Evolutionary conservation across 306 rosid genomes (phyloP).

Genomic region (Aeschynomene evenia): DNA sequence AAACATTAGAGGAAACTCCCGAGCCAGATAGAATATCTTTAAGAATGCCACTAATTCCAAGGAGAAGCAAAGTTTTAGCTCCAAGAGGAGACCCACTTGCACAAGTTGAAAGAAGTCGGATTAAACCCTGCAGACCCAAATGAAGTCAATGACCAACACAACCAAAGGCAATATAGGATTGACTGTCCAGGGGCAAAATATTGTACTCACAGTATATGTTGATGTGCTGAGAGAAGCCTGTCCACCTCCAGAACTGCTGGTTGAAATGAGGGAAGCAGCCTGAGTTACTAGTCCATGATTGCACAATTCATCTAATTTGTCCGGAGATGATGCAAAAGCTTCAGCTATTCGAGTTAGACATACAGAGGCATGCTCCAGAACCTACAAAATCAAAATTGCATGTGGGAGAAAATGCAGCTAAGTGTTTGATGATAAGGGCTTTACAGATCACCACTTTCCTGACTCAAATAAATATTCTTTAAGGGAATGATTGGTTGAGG

Average conservation of each 20-base stretch:
- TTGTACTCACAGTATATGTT: slow-evolving; percentile 76
- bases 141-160: slow-evolving; percentile 32
- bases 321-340: slow-evolving; percentile 91
- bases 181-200: slow-evolving; percentile 14
- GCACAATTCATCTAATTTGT: slow-evolving; percentile 88
- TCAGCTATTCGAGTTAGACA: slow-evolving; percentile 99
- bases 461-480: background rate
- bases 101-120: slow-evolving; percentile 94
- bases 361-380: slow-evolving; percentile 96
- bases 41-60: slow-evolving; percentile 93
- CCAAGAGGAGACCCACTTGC: slow-evolving; percentile 99
- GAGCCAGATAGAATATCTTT: slow-evolving; percentile 88
- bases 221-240: slow-evolving; percentile 94
- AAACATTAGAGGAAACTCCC: slow-evolving; percentile 67
- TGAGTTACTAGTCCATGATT: slow-evolving; percentile 93
- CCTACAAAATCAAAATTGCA: slow-evolving; percentile 48
- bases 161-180: background rate
- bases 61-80: slow-evolving; percentile 80
- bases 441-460: background rate
- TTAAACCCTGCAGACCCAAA: slow-evolving; percentile 72
- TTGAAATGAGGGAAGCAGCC: slow-evolving; percentile 90
- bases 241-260: slow-evolving; percentile 95
- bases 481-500: too few relatives aligned
- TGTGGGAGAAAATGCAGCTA: slow-evolving; percentile 7
- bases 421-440: background rate